Evolutionary conservation across 108 stramenopile genomes (phyloP).

Genomic region (Skeletonema costatum): DNA sequence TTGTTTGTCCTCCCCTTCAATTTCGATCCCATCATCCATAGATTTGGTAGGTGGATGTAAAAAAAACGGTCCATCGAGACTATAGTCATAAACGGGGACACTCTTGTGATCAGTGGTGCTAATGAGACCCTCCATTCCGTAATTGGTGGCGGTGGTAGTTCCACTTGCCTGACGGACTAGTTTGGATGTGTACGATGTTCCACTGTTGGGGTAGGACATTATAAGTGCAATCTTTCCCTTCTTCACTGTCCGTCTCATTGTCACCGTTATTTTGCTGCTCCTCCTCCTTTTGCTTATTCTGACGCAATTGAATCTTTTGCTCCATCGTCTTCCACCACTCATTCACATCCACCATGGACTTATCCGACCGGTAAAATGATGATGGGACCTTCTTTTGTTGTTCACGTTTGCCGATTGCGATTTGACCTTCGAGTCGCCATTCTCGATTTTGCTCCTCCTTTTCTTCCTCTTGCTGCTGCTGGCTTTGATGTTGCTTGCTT

Average conservation of each 20-base stretch:
- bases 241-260: background rate
- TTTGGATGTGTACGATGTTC: conserved; percentile 50
- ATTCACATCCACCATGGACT: background rate
- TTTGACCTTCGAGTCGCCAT: background rate
- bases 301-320: background rate
- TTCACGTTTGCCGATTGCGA: background rate
- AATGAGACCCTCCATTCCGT: conserved; percentile 37
- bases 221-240: conserved; percentile 38
- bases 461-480: background rate
- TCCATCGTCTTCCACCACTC: background rate
- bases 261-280: background rate
- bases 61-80: conserved; percentile 34
- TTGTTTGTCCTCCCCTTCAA: background rate
- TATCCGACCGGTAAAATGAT: background rate
- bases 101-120: conserved; percentile 25
- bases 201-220: conserved; percentile 51
- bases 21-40: background rate
- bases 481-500: background rate
- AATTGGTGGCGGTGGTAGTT: conserved; percentile 48
- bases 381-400: background rate
- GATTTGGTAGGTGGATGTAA: conserved; percentile 22
- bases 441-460: background rate
- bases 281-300: background rate
- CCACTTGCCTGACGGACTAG: conserved; percentile 20
- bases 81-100: conserved; percentile 38